Percentiles rank a stretch among this genome's conserved stretches.
These are phyloP conservation scores for Neonectria neomacrospora DNA, from an alignment of 2,329 filamentous ascomycete genomes.

Conservation along the genomic window DNA sequence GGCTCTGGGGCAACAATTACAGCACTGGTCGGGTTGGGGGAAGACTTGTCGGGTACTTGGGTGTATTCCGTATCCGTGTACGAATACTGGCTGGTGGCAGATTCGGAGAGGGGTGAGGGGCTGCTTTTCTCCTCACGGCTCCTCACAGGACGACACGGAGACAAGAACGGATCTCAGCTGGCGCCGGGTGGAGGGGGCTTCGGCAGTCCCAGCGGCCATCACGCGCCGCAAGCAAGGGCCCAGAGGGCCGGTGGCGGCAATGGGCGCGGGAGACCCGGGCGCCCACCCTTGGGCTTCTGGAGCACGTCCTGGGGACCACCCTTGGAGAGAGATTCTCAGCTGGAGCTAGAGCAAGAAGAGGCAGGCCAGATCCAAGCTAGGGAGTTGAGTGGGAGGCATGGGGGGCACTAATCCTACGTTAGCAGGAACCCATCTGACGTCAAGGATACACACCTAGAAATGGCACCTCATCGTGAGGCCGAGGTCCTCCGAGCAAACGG, in stretches of 20 bases:
- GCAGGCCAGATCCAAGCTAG: constrained; percentile 28
- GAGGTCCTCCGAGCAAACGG: constrained; percentile 37
- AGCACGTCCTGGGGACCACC: constrained; percentile 13
- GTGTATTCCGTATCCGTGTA: constrained; percentile 14
- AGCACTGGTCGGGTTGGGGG: constrained; percentile 22
- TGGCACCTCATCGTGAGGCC: constrained; percentile 30
- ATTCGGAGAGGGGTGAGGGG: constrained; percentile 32
- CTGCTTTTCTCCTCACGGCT: constrained; percentile 26
- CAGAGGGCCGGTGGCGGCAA: constrained; percentile 40
- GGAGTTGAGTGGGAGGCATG: constrained; percentile 2
- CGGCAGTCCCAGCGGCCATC: constrained; percentile 42
- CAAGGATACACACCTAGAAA: constrained; percentile 32
- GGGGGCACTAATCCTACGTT: constrained; percentile 27
- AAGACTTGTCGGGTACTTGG: constrained; percentile 13
- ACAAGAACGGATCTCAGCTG: constrained; percentile 7
- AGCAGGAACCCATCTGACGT: constrained; percentile 42
- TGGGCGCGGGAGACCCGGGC: constrained; percentile 35
- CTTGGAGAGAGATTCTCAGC: constrained; percentile 13
- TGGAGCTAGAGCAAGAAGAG: constrained; percentile 30
- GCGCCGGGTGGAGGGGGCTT: constrained; percentile 42
- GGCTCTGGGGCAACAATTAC: constrained; percentile 25
- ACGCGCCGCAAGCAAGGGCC: constrained; percentile 27
- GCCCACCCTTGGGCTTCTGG: constrained; percentile 21
- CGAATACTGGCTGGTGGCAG: constrained; percentile 5
- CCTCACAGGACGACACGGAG: constrained; percentile 4